Percentiles rank a stretch among this genome's conserved stretches.
Evolutionary conservation across 495 filamentous ascomycete species (phyloP).

Genomic region (Bathelium albidoporum): DNA sequence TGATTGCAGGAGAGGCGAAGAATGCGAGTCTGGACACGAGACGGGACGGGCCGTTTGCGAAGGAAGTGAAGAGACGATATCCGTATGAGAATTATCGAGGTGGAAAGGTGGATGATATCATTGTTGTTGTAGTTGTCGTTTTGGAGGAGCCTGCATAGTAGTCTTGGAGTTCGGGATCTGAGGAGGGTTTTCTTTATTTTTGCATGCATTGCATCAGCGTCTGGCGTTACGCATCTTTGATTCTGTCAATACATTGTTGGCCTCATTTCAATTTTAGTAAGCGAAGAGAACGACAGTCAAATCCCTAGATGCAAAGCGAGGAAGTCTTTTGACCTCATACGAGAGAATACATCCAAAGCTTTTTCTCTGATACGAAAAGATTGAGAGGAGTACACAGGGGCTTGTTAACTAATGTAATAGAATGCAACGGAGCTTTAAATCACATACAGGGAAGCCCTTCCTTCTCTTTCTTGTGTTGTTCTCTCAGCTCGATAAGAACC

Average conservation of each 20-base stretch:
- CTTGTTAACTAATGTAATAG: too few relatives aligned
- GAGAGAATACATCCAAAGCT: too few relatives aligned
- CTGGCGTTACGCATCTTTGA: not conserved
- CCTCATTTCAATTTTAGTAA: too few relatives aligned
- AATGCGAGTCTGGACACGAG: constrained; percentile 65
- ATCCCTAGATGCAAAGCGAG: too few relatives aligned
- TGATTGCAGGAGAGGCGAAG: constrained; percentile 73
- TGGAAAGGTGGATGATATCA: constrained; percentile 89
- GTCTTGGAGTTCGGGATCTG: not conserved
- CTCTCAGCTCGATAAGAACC: not conserved
- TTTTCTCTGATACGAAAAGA: too few relatives aligned
- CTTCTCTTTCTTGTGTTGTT: not conserved
- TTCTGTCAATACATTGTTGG: too few relatives aligned
- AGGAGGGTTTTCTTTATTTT: not conserved
- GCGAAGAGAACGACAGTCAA: too few relatives aligned
- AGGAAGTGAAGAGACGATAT: constrained; percentile 77
- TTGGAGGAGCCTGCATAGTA: constrained; percentile 32
- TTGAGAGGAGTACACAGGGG: too few relatives aligned
- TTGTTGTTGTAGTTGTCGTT: constrained; percentile 61
- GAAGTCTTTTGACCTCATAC: too few relatives aligned
- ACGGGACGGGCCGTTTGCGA: constrained; percentile 85
- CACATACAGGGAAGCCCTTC: too few relatives aligned
- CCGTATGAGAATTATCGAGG: constrained; percentile 75
- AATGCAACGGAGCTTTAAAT: too few relatives aligned
- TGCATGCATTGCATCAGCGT: not conserved